These are phyloP conservation scores for Fusarium graminum DNA, from an alignment of 2,329 filamentous ascomycete species.

Conservation along the genomic window DNA sequence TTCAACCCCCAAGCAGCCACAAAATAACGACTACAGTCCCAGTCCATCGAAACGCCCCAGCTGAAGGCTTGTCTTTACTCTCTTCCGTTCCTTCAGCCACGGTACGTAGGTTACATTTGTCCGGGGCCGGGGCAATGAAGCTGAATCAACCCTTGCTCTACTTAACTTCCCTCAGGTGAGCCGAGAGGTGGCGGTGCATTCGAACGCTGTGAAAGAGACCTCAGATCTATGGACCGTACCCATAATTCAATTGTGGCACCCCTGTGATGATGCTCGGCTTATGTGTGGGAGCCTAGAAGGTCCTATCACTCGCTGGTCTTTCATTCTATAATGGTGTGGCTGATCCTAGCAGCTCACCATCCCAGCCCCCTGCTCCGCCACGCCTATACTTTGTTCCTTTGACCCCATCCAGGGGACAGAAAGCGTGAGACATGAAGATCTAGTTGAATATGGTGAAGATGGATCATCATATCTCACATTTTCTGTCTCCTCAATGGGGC, in stretches of 20 bases:
- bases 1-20: constrained; percentile 1
- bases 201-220: constrained; percentile 20
- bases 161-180: constrained; percentile 43
- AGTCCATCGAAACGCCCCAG: constrained; percentile 36
- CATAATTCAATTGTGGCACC: constrained; percentile 34
- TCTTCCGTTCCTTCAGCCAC: constrained; percentile 10
- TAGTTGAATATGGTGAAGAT: too few relatives aligned
- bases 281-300: constrained; percentile 31
- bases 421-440: too few relatives aligned
- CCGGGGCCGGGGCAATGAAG: constrained; percentile 25
- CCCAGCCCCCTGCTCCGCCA: constrained; percentile 39
- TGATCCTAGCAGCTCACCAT: constrained; percentile 37
- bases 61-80: constrained; percentile 29
- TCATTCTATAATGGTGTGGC: constrained; percentile 37
- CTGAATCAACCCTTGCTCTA: constrained; percentile 38
- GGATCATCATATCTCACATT: too few relatives aligned
- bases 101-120: constrained; percentile 3
- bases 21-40: constrained; percentile 5
- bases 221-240: constrained; percentile 30
- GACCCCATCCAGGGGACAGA: constrained; percentile 15
- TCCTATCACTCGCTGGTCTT: constrained; percentile 26
- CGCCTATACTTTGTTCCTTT: constrained; percentile 25
- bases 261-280: constrained; percentile 16
- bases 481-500: too few relatives aligned
- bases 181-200: constrained; percentile 41